Evolutionary conservation across 2,329 filamentous ascomycete genomes (phyloP).

Genomic region (Pseudocercospora fijiensis): DNA sequence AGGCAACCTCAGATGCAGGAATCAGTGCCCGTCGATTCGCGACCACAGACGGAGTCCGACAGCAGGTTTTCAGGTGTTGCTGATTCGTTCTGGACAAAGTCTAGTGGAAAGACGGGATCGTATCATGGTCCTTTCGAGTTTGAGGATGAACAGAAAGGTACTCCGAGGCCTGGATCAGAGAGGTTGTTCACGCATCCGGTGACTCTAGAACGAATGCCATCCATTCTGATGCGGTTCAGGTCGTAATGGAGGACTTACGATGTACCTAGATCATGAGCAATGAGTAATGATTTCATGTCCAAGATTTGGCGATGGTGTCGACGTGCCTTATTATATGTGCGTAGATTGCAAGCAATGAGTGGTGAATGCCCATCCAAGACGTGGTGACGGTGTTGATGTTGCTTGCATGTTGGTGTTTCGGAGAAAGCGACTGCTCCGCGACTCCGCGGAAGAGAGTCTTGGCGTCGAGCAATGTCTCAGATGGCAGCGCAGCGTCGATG

Average conservation of each 20-base stretch:
- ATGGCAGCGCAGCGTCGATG: not conserved
- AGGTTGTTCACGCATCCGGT: conserved; percentile 13
- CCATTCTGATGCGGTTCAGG: not conserved
- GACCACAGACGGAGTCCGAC: conserved; percentile 1
- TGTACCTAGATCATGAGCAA: conserved; percentile 4
- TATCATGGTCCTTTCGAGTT: conserved; percentile 19
- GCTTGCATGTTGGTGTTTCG: not conserved
- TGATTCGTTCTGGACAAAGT: conserved; percentile 10
- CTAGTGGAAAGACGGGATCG: conserved; percentile 15
- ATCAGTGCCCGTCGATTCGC: not conserved
- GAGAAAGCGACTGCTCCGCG: too few relatives aligned
- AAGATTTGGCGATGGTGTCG: too few relatives aligned
- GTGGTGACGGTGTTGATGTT: not conserved
- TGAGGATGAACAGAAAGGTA: conserved; percentile 10
- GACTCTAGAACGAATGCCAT: conserved; percentile 1
- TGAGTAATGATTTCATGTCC: not conserved
- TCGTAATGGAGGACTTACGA: not conserved
- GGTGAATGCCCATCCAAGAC: too few relatives aligned
- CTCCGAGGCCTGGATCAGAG: conserved; percentile 14
- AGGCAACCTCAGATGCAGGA: not conserved
- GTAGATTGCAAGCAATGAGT: too few relatives aligned
- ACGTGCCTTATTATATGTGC: too few relatives aligned
- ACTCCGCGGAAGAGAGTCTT: conserved; percentile 1
- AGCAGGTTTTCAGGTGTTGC: conserved; percentile 7
- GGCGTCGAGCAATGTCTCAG: not conserved